Evolutionary conservation across 192 early-diverging fungal genomes (phyloP).

Genomic region (Pilaira anomala): DNA sequence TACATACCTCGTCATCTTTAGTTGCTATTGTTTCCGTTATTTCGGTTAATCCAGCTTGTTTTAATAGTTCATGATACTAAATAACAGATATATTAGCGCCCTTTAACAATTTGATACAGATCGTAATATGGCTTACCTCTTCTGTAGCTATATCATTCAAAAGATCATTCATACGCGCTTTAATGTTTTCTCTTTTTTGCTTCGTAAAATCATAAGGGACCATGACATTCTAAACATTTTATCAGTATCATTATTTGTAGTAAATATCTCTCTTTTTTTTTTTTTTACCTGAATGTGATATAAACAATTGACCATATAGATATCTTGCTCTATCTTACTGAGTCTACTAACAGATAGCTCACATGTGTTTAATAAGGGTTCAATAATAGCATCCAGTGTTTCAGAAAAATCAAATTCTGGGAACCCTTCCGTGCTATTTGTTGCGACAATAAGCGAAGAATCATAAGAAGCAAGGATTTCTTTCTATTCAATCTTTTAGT

Average conservation of each 20-base stretch:
- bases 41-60: constrained; percentile 59
- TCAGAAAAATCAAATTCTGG: constrained; percentile 59
- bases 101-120: too few species aligned
- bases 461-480: constrained; percentile 82
- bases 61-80: constrained; percentile 56
- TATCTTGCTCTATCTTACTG: constrained; percentile 55
- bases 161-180: constrained; percentile 60
- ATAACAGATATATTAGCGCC: too few species aligned
- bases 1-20: constrained; percentile 51
- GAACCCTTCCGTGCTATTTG: constrained; percentile 27
- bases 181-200: constrained; percentile 50
- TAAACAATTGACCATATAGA: constrained; percentile 78
- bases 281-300: constrained; percentile 62
- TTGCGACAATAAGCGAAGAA: constrained; percentile 57
- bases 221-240: constrained; percentile 52
- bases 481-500: constrained; percentile 41
- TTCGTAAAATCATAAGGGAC: constrained; percentile 63
- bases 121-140: too few species aligned
- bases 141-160: constrained; percentile 61
- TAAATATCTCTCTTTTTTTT: neutral
- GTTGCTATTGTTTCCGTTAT: constrained; percentile 53
- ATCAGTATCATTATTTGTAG: neutral
- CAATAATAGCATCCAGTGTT: constrained; percentile 66
- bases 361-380: constrained; percentile 71
- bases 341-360: constrained; percentile 54